Conservation (phyloP, 2,329 filamentous ascomycete genomes). For the Penicillium crustosum region DNA sequence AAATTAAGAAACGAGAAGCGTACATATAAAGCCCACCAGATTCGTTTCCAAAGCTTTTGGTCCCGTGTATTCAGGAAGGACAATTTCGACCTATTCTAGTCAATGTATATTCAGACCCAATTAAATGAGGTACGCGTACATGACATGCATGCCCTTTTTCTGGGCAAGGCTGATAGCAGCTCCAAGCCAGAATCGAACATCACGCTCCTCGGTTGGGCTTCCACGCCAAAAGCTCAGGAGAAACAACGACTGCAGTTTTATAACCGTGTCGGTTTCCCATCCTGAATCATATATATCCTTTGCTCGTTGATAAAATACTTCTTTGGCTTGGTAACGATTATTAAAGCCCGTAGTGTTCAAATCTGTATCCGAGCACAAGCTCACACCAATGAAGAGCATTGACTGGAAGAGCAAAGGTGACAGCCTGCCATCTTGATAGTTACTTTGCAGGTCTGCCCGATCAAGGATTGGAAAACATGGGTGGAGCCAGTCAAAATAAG, state of each 20-base stretch:
- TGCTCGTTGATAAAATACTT: conserved; percentile 51
- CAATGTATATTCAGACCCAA: neutral
- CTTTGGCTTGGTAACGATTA: conserved; percentile 53
- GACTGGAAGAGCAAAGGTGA: conserved; percentile 54
- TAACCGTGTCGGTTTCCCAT: conserved; percentile 53
- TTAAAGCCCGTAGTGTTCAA: conserved; percentile 49
- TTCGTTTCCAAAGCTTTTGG: conserved; percentile 46
- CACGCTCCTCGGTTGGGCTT: conserved; percentile 50
- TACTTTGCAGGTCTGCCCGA: conserved; percentile 44
- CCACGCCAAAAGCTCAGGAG: conserved; percentile 58
- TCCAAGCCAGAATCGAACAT: conserved; percentile 53
- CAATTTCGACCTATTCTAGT: conserved; percentile 31
- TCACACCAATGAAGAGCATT: conserved; percentile 53
- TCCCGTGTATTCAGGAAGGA: conserved; percentile 31
- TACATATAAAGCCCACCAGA: conserved; percentile 58
- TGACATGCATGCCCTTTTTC: conserved; percentile 44
- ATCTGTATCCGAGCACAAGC: conserved; percentile 51
- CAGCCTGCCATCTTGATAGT: conserved; percentile 44
- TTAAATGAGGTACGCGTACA: conserved; percentile 18
- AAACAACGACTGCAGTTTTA: conserved; percentile 54
- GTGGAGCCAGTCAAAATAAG: conserved; percentile 59
- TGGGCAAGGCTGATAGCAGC: conserved; percentile 55
- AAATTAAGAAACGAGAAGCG: conserved; percentile 2
- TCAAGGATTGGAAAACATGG: conserved; percentile 58
- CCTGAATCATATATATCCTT: conserved; percentile 55